Evolutionary conservation across 306 rosid genomes (phyloP), one percentile per base, ranked within the genome.

Genomic region (Coriaria nepalensis): DNA sequence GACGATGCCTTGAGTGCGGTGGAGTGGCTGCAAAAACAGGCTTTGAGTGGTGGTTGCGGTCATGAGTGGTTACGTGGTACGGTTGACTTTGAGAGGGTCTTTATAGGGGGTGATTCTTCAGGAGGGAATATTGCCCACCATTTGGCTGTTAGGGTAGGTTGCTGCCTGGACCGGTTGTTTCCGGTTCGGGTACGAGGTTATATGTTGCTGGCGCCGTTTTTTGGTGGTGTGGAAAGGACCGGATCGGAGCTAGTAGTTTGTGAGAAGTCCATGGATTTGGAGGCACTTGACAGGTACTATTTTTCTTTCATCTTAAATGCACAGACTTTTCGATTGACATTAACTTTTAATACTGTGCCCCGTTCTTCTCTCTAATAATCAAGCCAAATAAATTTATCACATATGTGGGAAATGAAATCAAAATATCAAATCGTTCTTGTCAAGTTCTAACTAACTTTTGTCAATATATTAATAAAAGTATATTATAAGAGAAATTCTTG

Each of bases 81-180:
- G 13, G 73, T 68, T 36, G 95, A 84, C 73, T 76, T 74, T 56
- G 79, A 70, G 57, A 60, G 76, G n/a, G 80, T 76, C 10, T 84
- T 72, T 8, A 37, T 88, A 2, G 44, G 76, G 40, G 97, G 97
- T 4, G 97, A 88, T 60, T 88, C 97, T 0, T 84, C 95, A 0
- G 97, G 97, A 0, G 97, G 95, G 51, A 88, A 81, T 63, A 72
- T 88, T 54, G 97, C 86, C 0, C 97, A 88, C 56, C 95, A 84
- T 9, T 67, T 88, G 20, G 95, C 90, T 6, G 90, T 88, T 36
- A 69, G 69, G 44, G 48, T 81, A 2, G 77, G 78, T 0, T 7
- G 53, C 8, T 67, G 60, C 38, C 52, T 69, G 2, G 29, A 0
- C 0, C 50, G 59, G 40, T 45, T 49, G 52, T 71, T 50, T 2